These are phyloP conservation scores for Ophiognomonia clavigignenti-juglandacearum DNA, from an alignment of 2,329 filamentous ascomycete species.

Conservation along the genomic window DNA sequence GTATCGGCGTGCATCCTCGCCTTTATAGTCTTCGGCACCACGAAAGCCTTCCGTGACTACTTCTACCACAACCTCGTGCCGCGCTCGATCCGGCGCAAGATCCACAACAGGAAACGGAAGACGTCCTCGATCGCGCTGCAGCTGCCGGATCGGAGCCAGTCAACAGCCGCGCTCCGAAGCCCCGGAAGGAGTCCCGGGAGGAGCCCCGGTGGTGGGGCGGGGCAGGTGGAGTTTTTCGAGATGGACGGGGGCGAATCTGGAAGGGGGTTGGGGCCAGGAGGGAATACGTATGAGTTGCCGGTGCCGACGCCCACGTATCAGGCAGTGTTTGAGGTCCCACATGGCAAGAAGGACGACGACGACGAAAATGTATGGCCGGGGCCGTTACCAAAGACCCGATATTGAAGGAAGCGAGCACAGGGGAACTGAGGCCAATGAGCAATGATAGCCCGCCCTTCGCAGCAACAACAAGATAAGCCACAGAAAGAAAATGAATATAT, in stretches of 20 bases:
- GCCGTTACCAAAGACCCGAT: background rate
- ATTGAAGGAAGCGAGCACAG: background rate
- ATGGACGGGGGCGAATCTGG: slow-evolving; percentile 4
- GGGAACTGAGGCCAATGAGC: slow-evolving; percentile 3
- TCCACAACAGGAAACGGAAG: background rate
- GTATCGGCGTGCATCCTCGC: slow-evolving; percentile 30
- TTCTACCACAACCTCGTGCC: slow-evolving; percentile 21
- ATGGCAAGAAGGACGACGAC: background rate
- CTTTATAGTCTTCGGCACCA: slow-evolving; percentile 38
- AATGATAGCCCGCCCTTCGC: background rate
- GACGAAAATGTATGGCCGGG: slow-evolving; percentile 5
- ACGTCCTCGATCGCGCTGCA: background rate
- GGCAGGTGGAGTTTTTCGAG: slow-evolving; percentile 6
- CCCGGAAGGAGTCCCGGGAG: background rate
- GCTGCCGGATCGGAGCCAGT: background rate
- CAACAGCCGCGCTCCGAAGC: background rate
- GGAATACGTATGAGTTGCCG: background rate
- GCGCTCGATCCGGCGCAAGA: slow-evolving; percentile 12
- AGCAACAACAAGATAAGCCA: background rate
- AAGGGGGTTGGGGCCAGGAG: background rate
- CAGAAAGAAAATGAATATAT: background rate
- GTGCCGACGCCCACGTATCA: slow-evolving; percentile 1
- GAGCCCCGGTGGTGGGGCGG: background rate
- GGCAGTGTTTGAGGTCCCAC: background rate
- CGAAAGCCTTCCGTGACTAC: slow-evolving; percentile 28